phyloP scores from a whole-genome alignment of 202 grass and related monocot species.

The Elaeis oleifera region DNA sequence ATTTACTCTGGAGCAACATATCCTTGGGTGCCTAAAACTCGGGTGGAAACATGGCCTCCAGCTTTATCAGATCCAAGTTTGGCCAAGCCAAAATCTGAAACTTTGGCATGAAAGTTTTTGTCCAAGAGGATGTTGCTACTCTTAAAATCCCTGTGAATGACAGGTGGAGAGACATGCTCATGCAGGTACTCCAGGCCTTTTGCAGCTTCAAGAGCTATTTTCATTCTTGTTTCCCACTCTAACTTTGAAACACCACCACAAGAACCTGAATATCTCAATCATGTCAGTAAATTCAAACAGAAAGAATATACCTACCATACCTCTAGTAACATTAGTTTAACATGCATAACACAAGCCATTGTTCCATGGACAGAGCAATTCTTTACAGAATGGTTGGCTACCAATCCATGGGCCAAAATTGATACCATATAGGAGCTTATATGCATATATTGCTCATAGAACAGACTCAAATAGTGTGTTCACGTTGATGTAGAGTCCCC shows the following conservation, averaged over 20 bases:
- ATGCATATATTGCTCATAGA: too few relatives aligned
- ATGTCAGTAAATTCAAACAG: neutral
- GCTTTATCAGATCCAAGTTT: slow-evolving; percentile 18
- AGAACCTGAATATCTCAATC: slow-evolving; percentile 4
- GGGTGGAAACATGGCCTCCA: slow-evolving; percentile 19
- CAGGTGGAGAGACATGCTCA: slow-evolving; percentile 18
- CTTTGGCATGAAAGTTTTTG: slow-evolving; percentile 14
- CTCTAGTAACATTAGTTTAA: too few relatives aligned
- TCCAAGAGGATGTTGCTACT: slow-evolving; percentile 22
- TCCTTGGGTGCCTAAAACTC: slow-evolving; percentile 19
- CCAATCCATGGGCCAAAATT: too few relatives aligned
- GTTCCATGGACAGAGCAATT: too few relatives aligned
- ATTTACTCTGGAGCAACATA: slow-evolving; percentile 16
- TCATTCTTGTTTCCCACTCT: slow-evolving; percentile 19
- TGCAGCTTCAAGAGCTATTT: slow-evolving; percentile 22
- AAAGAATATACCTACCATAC: too few relatives aligned
- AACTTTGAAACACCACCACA: slow-evolving; percentile 11
- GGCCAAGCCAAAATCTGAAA: slow-evolving; percentile 20
- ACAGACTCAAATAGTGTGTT: too few relatives aligned
- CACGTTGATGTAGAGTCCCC: too few relatives aligned
- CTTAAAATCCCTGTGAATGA: slow-evolving; percentile 23
- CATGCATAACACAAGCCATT: too few relatives aligned
- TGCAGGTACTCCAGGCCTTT: slow-evolving; percentile 19
- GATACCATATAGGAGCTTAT: too few relatives aligned
- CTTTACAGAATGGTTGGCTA: too few relatives aligned